These are phyloP conservation scores for Moesziomyces parantarcticus DNA, from an alignment of 1,284 basidiomycete species.

Conservation along the genomic window DNA sequence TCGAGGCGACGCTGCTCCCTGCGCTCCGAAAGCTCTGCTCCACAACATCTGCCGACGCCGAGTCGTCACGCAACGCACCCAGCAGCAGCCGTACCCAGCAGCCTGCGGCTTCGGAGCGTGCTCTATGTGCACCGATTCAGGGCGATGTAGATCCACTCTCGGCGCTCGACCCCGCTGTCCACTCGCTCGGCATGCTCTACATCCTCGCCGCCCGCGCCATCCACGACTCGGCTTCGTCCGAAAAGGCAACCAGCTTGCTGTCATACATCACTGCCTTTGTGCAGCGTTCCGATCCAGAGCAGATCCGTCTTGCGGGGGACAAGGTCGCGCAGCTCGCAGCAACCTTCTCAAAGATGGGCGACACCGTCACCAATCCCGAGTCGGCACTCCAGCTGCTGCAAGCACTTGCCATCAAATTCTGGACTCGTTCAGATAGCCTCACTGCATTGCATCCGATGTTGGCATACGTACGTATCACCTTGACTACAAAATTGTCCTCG, in stretches of 20 bases:
- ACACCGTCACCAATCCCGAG: slow-evolving; percentile 23
- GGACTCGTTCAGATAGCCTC: slow-evolving; percentile 31
- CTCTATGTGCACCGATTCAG: slow-evolving; percentile 30
- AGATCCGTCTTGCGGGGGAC: slow-evolving; percentile 30
- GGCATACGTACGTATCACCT: slow-evolving; percentile 34
- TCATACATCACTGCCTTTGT: slow-evolving; percentile 31
- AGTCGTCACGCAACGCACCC: slow-evolving; percentile 10
- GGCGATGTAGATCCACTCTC: slow-evolving; percentile 38
- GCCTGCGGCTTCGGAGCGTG: slow-evolving; percentile 4
- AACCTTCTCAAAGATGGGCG: slow-evolving; percentile 11
- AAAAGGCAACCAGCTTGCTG: slow-evolving; percentile 17
- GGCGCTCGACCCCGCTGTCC: slow-evolving; percentile 36
- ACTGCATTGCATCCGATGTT: slow-evolving; percentile 49
- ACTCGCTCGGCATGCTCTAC: slow-evolving; percentile 48
- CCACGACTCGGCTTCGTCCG: slow-evolving; percentile 8
- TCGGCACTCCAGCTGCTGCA: slow-evolving; percentile 25
- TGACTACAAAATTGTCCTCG: neutral
- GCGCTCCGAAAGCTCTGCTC: slow-evolving; percentile 36
- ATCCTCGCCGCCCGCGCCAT: slow-evolving; percentile 36
- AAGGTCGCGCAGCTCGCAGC: slow-evolving; percentile 35
- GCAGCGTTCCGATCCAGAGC: slow-evolving; percentile 16
- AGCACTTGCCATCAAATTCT: slow-evolving; percentile 23
- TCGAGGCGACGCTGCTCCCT: slow-evolving; percentile 35
- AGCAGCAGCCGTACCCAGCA: slow-evolving; percentile 14
- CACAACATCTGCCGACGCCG: slow-evolving; percentile 8